Conservation (phyloP, 345 rosid species). For the Eucalyptus polyanthemos region DNA sequence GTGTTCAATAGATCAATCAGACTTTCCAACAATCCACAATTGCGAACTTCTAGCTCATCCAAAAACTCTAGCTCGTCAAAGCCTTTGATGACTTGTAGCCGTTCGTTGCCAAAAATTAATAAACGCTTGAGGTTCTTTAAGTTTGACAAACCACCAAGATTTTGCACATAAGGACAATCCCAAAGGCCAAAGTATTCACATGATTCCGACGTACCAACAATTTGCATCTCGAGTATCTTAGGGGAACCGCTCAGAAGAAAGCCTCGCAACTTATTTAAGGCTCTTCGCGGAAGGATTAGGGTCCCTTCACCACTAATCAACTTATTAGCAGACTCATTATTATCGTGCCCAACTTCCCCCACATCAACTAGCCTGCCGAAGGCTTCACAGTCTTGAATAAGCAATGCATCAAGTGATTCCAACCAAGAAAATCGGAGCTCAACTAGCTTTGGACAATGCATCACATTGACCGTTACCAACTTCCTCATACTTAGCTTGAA, state of each 20-base stretch:
- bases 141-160: not conserved
- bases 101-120: fast-evolving
- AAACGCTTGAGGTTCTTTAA: not conserved
- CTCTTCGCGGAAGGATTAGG: fast-evolving
- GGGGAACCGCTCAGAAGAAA: fast-evolving
- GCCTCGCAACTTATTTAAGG: not conserved
- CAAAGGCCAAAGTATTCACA: fast-evolving
- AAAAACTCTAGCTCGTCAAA: not conserved
- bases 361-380: not conserved
- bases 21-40: not conserved
- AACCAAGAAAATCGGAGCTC: not conserved
- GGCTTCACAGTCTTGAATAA: fast-evolving
- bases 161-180: not conserved
- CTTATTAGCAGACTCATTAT: not conserved
- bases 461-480: fast-evolving
- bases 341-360: not conserved
- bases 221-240: too few species aligned
- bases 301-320: too few species aligned
- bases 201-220: not conserved
- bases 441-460: fast-evolving
- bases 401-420: too few species aligned
- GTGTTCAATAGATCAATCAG: not conserved
- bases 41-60: fast-evolving
- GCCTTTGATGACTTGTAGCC: not conserved
- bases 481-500: not conserved